Base-by-base conservation (phyloP, 495 filamentous ascomycete species). In the Penicillium mononematosum region DNA sequence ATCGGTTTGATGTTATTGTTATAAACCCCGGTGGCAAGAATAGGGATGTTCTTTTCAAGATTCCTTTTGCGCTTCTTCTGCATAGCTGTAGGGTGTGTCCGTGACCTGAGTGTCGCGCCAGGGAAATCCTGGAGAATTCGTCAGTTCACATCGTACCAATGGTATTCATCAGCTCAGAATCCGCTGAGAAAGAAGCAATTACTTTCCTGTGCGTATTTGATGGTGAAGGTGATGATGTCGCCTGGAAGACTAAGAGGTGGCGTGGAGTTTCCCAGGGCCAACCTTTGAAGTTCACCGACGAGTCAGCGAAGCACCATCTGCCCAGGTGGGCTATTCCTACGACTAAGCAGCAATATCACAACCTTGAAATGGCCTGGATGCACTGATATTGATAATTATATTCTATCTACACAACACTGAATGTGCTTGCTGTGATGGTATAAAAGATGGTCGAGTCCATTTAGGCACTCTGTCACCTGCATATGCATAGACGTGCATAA, bases 11-110 rank as follows among this genome's bases (percentile, higher is more conserved):
- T 39, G 20, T 44, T 45, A 39, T 41, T 39, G 19, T 17, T 45
- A 47, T 52, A 20, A 54, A 54, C 36, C 39, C 16, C 3, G 10
- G 44, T 32, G 6, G 19, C 34, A 31, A 43, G 12, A 56, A 55
- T 46, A 55, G 5, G 43, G 29, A 36, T 36, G 11, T 41, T 43
- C 10, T 19, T 31, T 52, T 38, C 79, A 32, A 46, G 14, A 4
- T 19, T 14, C 6, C 1, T 16, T 32, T 32, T 29, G 24, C 16
- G 9, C 25, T 46, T 46, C 44, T 14, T 29, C 16, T 29, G 27
- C 31, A 31, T 48, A 32, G 17, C 10, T 48, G 29, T 48, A 44
- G 41, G 10, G 11, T 20, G 42, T 44, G 19, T 39, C 36, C 0
- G 36, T 5, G 36, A 5, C 36, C 16, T 6, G 2, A 39, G 16